Conservation (phyloP, 1,139 yeast species). For the Yamadazyma diddensiae region DNA sequence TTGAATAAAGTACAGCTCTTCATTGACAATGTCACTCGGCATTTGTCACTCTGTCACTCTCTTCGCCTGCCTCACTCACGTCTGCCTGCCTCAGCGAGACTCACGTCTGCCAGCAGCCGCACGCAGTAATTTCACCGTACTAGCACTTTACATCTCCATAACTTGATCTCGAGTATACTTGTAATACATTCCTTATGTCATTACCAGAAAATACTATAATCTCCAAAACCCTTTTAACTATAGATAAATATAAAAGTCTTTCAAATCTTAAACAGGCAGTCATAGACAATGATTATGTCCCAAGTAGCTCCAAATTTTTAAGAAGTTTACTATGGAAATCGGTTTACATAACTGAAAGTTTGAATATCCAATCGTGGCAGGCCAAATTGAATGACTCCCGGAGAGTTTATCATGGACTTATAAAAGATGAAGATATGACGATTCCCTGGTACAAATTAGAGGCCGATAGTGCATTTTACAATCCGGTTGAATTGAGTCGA, state of each 20-base stretch:
- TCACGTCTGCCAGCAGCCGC: too few relatives aligned
- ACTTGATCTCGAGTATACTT: too few relatives aligned
- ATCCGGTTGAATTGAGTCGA: conserved; percentile 16
- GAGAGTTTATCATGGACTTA: conserved; percentile 36
- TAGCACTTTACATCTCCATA: too few relatives aligned
- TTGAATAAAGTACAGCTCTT: too few relatives aligned
- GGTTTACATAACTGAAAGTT: conserved; percentile 36
- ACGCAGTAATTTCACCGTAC: too few relatives aligned
- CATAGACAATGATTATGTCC: conserved; percentile 31
- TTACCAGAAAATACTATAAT: conserved; percentile 37
- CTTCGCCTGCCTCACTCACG: too few relatives aligned
- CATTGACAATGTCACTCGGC: too few relatives aligned
- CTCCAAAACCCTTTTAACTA: conserved; percentile 36
- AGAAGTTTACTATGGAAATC: conserved; percentile 41
- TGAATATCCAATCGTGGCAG: conserved; percentile 38
- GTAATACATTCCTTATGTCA: too few relatives aligned
- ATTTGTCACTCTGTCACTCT: too few relatives aligned
- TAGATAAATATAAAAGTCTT: conserved; percentile 35
- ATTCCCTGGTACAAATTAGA: conserved; percentile 41
- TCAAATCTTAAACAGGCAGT: conserved; percentile 30
- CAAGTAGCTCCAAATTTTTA: conserved; percentile 22
- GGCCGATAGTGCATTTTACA: conserved; percentile 28
- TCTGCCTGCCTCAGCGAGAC: too few relatives aligned
- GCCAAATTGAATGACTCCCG: conserved; percentile 28
- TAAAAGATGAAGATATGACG: conserved; percentile 28